A percentile compares a stretch with the other conserved stretches of the same genome.
These are phyloP conservation scores for Solanum okadae DNA, from an alignment of 257 asterid genomes.

Conservation along the genomic window DNA sequence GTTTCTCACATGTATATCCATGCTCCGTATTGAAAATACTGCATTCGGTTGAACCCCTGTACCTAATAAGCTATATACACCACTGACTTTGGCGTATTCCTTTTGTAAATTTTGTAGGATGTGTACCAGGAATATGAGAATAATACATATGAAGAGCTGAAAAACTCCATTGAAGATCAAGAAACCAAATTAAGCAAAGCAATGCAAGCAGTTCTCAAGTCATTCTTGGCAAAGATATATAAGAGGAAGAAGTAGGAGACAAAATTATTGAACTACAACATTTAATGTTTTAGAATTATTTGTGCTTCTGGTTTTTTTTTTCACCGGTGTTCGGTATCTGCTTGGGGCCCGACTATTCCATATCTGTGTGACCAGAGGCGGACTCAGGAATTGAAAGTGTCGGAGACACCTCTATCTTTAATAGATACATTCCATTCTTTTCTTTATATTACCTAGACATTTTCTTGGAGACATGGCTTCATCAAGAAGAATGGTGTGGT, in stretches of 20 bases:
- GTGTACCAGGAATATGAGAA: conserved; percentile 24
- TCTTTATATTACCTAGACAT: background rate
- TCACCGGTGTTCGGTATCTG: background rate
- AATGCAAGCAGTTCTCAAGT: conserved; percentile 29
- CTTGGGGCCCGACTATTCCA: background rate
- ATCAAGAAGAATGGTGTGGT: conserved; percentile 23
- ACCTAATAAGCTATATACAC: background rate
- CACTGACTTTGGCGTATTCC: background rate
- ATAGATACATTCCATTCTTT: background rate
- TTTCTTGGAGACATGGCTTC: conserved; percentile 21
- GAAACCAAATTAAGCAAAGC: conserved; percentile 14
- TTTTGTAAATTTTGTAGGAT: conserved; percentile 8
- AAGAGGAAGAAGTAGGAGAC: conserved; percentile 26
- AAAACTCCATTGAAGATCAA: conserved; percentile 15
- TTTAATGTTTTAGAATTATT: background rate
- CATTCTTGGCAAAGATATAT: conserved; percentile 31
- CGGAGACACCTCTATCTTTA: background rate
- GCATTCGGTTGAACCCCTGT: background rate
- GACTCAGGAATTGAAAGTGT: background rate
- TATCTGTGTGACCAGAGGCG: background rate
- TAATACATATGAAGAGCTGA: conserved; percentile 18
- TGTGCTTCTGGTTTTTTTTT: background rate
- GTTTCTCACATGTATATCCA: background rate
- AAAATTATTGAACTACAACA: background rate
- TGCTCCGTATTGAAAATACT: background rate